Evolutionary conservation across 2,329 filamentous ascomycete genomes (phyloP), one percentile per base, ranked within the genome.

Genomic region (Leptodontidium sp.): DNA sequence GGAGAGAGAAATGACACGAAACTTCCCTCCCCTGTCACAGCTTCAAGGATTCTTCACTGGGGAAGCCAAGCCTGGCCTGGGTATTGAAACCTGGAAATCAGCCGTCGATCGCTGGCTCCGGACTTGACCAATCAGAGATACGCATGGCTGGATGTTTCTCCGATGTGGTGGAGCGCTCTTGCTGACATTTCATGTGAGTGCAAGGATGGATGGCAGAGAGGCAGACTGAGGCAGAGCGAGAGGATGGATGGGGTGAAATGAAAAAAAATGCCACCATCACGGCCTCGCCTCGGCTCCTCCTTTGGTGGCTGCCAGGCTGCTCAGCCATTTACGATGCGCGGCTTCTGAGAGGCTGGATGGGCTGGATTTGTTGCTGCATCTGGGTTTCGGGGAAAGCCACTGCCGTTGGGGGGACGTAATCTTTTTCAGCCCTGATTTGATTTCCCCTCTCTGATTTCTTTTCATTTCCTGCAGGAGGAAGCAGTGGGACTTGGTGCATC

Each of bases 311-410:
- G 53, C 35, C 53, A 26, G 35, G n/a, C 35, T 21, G 47, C 21
- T 21, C 21, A 21, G 21, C 29, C 29, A 5, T 40, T 43, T 43
- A 38, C 38, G 11, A 40, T 45, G 38, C 21, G 2, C 38, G 38
- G 38, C 57, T 29, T 59, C 57, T 45, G 57, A 59, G 57, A 59
- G 57, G 57, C 40, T 38, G 55, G 55, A 32, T 32, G 29, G 29
- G 6, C 29, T 32, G 29, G 29, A 32, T 32, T 32, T 32, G 29
- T 32, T 32, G 57, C 40, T 38, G 55, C 35, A 58, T 58, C 32
- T 24, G n/a, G 32, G n/a, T 43, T 26, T 58, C 55, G 35, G 35
- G 32, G 55, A 43, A 38, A 59, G 57, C 57, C 57, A 59, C 57
- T 59, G 57, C 57, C 57, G 57, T 59, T 40, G 38, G 26, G 17